A percentile compares a stretch with the other conserved stretches of the same genome.
phyloP scores from a whole-genome alignment of 2,329 filamentous ascomycete genomes.

The Verruconis gallopava region DNA sequence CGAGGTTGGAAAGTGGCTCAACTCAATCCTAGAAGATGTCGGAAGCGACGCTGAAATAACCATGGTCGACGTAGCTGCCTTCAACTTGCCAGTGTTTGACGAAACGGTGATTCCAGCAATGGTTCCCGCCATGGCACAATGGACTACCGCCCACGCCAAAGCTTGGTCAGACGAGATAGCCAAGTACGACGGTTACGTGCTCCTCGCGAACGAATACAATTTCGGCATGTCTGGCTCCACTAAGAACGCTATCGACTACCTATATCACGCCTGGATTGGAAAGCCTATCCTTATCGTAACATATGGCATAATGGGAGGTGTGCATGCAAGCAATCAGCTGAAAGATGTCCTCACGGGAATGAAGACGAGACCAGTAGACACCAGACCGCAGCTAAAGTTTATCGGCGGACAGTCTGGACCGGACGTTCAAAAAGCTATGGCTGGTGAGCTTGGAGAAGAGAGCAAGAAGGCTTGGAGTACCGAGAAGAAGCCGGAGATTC shows the following conservation, averaged over 20 bases:
- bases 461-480: constrained; percentile 1
- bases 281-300: constrained; percentile 42
- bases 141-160: constrained; percentile 30
- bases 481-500: constrained; percentile 1
- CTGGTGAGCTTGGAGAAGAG: not conserved
- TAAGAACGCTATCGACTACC: constrained; percentile 52
- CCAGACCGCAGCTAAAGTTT: constrained; percentile 5
- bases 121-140: constrained; percentile 25
- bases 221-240: constrained; percentile 38
- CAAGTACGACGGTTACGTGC: constrained; percentile 35
- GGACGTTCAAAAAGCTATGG: constrained; percentile 3
- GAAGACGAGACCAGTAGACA: constrained; percentile 7
- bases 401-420: not conserved
- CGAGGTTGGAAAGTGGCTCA: constrained; percentile 1
- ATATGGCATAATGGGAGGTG: constrained; percentile 38
- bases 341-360: constrained; percentile 2
- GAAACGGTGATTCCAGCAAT: constrained; percentile 29
- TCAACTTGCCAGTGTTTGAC: constrained; percentile 34
- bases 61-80: constrained; percentile 25
- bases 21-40: not conserved
- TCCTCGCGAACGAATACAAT: constrained; percentile 46
- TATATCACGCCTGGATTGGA: constrained; percentile 44
- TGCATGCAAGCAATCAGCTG: constrained; percentile 6
- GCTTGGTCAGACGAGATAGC: constrained; percentile 33
- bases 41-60: not conserved